Evolutionary conservation across 768 basidiomycete genomes (phyloP).

Genomic region (Filobasidium wieringae): DNA sequence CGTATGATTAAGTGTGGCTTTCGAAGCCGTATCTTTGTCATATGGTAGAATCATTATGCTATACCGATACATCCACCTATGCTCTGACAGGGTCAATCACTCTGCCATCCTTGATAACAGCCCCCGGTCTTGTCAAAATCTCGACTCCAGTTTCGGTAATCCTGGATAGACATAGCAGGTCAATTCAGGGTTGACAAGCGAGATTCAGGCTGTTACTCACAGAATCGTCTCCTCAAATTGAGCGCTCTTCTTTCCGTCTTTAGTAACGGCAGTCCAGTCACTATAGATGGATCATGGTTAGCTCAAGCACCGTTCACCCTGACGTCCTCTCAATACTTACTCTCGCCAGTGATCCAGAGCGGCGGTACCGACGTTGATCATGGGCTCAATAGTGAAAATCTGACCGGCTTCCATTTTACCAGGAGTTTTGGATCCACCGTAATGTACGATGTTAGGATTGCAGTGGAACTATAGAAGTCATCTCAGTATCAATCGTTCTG

Average conservation of each 20-base stretch:
- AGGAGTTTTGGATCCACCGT: slow-evolving; percentile 83
- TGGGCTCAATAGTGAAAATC: slow-evolving; percentile 53
- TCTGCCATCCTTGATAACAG: not conserved
- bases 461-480: slow-evolving; percentile 53
- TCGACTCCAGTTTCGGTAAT: slow-evolving; percentile 87
- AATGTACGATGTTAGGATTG: slow-evolving; percentile 82
- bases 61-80: not conserved
- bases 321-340: not conserved
- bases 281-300: slow-evolving; percentile 52
- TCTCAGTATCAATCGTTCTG: not conserved
- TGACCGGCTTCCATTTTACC: slow-evolving; percentile 82
- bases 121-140: slow-evolving; percentile 52
- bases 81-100: not conserved
- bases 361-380: slow-evolving; percentile 73
- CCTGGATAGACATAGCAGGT: slow-evolving; percentile 41
- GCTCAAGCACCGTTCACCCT: slow-evolving; percentile 16
- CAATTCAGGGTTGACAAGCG: slow-evolving; percentile 9
- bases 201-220: slow-evolving; percentile 46
- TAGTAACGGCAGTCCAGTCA: slow-evolving; percentile 90
- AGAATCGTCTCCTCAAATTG: slow-evolving; percentile 96
- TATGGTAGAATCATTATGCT: not conserved
- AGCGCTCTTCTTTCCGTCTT: slow-evolving; percentile 79
- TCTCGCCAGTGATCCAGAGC: slow-evolving; percentile 24
- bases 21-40: not conserved
- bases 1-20: not conserved